These are phyloP conservation scores for Citrullus mucosospermus DNA, from an alignment of 306 rosid species.

Conservation along the genomic window DNA sequence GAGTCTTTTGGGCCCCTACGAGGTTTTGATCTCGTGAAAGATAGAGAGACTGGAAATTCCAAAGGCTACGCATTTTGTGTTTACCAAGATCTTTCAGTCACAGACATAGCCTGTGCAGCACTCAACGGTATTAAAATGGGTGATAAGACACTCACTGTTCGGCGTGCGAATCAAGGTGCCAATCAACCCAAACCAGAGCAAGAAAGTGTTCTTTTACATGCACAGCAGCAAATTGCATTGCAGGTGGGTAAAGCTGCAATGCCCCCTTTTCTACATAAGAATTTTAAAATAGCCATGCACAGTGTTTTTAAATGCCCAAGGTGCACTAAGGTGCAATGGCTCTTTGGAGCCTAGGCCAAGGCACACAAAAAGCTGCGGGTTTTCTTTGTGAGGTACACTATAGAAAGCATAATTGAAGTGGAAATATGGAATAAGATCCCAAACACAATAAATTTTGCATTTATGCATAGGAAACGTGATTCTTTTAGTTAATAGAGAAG, in stretches of 20 bases:
- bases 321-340: too few relatives aligned
- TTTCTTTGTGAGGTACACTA: too few relatives aligned
- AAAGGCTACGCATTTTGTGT: constrained; percentile 99
- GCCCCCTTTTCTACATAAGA: background rate
- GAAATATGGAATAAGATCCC: too few relatives aligned
- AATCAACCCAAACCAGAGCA: constrained; percentile 95
- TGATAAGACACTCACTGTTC: constrained; percentile 90
- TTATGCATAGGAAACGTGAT: too few relatives aligned
- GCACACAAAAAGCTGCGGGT: too few relatives aligned
- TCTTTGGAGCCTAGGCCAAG: too few relatives aligned
- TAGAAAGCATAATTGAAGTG: too few relatives aligned
- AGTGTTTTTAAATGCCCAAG: too few relatives aligned
- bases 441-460: too few relatives aligned
- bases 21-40: constrained; percentile 96
- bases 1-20: constrained; percentile 96
- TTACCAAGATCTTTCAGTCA: constrained; percentile 95
- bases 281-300: background rate
- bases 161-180: constrained; percentile 97
- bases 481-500: too few relatives aligned
- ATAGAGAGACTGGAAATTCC: constrained; percentile 95
- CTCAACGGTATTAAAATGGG: constrained; percentile 99
- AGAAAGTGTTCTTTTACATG: constrained; percentile 83
- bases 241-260: constrained; percentile 38
- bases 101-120: constrained; percentile 99
- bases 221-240: constrained; percentile 93